Evolutionary conservation across 345 rosid species (phyloP), one percentile per base, ranked within the genome.

Genomic region (Trapa bicornis): DNA sequence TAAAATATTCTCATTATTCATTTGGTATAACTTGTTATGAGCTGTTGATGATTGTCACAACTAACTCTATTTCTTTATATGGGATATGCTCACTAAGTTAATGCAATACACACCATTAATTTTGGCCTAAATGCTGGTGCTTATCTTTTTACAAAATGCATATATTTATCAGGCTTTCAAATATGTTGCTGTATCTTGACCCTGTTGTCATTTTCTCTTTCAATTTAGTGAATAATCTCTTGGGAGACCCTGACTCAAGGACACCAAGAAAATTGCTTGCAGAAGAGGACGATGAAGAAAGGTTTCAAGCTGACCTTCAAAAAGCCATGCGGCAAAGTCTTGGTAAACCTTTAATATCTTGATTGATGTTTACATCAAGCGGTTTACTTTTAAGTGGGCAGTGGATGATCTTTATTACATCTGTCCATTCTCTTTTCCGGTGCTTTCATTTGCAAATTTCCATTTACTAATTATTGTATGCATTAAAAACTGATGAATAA

Each of bases 261-360:
- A 84, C 97, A 66, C 72, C 83, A 76, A 84, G 92, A 72, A 89
- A 89, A 70, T 79, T 87, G 62, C 87, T 87, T 70, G 88, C 84
- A 50, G 92, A 88, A 81, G 92, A 90, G 76, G 95, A 88, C 41
- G 92, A 88, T 37, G 98, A 93, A 78, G 92, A 88, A 80, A 84
- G 91, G 73, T 93, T 88, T 80, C 99, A 93, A 77, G 91, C 97
- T 75, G 97, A 94, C 80, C 83, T 90, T 48, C 70, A 84, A 78
- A 80, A 75, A 73, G 97, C 97, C 45, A 85, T 88, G 65, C 86
- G 80, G 63, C 97, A 94, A 84, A 91, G 96, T 79, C 95, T 94
- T 62, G 97, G 99, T 94, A 86, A 76, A 22, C 29, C 29, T 22
- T 22, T 22, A 22, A 22, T 22, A 22, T 22, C 29, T 22, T 22